Evolutionary conservation across 306 rosid species (phyloP).

Genomic region (Castanea sativa): DNA sequence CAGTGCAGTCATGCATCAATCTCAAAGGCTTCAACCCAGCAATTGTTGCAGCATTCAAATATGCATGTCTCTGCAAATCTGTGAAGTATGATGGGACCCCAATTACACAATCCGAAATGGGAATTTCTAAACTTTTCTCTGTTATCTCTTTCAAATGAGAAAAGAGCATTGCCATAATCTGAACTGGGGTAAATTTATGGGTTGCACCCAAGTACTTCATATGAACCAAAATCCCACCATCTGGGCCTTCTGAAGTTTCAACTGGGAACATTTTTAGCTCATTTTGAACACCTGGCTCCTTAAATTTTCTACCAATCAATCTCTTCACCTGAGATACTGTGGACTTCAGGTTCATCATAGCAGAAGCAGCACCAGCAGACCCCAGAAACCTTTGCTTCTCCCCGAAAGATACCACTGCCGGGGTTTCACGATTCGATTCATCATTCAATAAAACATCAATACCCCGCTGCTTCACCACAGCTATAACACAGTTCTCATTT

Average conservation of each 20-base stretch:
- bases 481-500: constrained; percentile 91
- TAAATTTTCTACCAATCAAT: constrained; percentile 65
- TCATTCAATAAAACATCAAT: constrained; percentile 85
- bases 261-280: constrained; percentile 70
- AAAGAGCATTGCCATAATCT: constrained; percentile 84
- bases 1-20: constrained; percentile 92
- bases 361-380: constrained; percentile 87
- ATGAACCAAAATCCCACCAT: constrained; percentile 80
- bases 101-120: constrained; percentile 80
- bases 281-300: constrained; percentile 49
- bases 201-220: constrained; percentile 54
- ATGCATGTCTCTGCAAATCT: constrained; percentile 80
- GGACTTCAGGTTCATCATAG: constrained; percentile 79
- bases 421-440: constrained; percentile 93
- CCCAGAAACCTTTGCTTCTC: constrained; percentile 98
- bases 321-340: constrained; percentile 91
- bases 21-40: constrained; percentile 87
- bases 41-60: constrained; percentile 77
- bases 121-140: constrained; percentile 58
- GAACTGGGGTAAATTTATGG: constrained; percentile 74
- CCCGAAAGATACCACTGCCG: constrained; percentile 76
- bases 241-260: constrained; percentile 63
- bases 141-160: constrained; percentile 76
- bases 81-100: constrained; percentile 86
- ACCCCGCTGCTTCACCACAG: constrained; percentile 87